phyloP scores from a whole-genome alignment of 1,284 basidiomycete genomes.

The Boletus austroedulis region DNA sequence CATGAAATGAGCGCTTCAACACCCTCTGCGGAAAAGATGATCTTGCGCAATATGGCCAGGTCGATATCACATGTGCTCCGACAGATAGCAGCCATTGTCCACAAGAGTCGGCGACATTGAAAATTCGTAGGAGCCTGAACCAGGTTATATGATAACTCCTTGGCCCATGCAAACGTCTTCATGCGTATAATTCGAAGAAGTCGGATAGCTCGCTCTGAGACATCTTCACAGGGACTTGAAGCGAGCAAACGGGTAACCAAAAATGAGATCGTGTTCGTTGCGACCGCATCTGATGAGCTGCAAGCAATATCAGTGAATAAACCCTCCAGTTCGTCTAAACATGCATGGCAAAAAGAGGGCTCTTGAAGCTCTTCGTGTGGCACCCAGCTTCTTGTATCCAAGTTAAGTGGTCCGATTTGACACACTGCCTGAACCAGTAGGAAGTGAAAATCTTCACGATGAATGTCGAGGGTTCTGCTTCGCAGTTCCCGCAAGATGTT shows the following conservation, averaged over 20 bases:
- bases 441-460: not conserved
- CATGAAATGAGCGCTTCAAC: not conserved
- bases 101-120: not conserved
- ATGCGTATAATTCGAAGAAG: not conserved
- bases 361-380: conserved; percentile 37
- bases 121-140: not conserved
- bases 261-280: conserved; percentile 35
- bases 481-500: not conserved
- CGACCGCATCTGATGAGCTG: conserved; percentile 41
- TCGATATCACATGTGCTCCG: not conserved
- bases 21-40: not conserved
- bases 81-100: not conserved
- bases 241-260: conserved; percentile 15
- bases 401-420: not conserved
- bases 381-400: not conserved
- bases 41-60: not conserved
- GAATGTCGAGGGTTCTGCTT: not conserved
- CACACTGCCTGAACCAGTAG: not conserved
- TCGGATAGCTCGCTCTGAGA: not conserved
- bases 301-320: conserved; percentile 29
- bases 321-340: conserved; percentile 35
- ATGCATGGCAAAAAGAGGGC: conserved; percentile 29
- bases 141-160: not conserved
- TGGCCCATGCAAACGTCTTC: not conserved
- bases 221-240: not conserved